Evolutionary conservation across 139 green algal genomes (phyloP), one percentile per base, ranked within the genome.

Genomic region (Haematococcus sp.): DNA sequence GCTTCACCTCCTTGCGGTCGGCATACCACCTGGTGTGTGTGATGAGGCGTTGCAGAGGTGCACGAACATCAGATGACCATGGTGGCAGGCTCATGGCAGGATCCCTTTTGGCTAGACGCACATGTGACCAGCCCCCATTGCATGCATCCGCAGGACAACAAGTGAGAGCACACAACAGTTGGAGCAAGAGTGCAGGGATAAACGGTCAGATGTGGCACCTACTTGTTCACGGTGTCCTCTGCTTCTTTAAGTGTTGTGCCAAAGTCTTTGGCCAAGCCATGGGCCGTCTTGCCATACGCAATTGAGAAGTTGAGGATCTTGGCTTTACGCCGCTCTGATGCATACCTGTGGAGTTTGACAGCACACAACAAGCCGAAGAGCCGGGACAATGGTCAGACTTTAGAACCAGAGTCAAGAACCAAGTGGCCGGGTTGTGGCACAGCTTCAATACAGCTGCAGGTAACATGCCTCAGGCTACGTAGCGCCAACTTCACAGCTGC

Each of bases 301-400:
- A 99, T 98, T 61, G 84, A 94, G 81, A 99, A 99, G 88, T 99
- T 99, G 44, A 99, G 88, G 44, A 97, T 84, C 89, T 98, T 98
- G 49, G 94, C 95, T 76, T 94, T 95, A n/a, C 85, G 70, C 1
- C 89, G 71, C 79, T 94, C 89, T 13, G 40, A 68, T 4, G 68
- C 76, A 52, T 84, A 91, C 52, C 55, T 75, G 68, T 16, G 25
- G 65, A 23, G 5, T 27, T 56, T 68, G 11, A 25, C 25, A 31
- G 55, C 5, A 63, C n/a, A n/a, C n/a, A n/a, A n/a, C n/a, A n/a
- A n/a, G n/a, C n/a, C n/a, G n/a, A 54, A 51, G 20, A 70, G 19
- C 46, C 9, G 46, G 19, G 44, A 65, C 7, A 63, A 58, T 71
- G 25, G 30, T 43, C 25, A 32, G 20, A 31, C 5, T 13, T 20